A percentile compares a stretch with the other conserved stretches of the same genome.
These are phyloP conservation scores for Irpex sp. DNA, from an alignment of 1,284 basidiomycete species.

Conservation along the genomic window DNA sequence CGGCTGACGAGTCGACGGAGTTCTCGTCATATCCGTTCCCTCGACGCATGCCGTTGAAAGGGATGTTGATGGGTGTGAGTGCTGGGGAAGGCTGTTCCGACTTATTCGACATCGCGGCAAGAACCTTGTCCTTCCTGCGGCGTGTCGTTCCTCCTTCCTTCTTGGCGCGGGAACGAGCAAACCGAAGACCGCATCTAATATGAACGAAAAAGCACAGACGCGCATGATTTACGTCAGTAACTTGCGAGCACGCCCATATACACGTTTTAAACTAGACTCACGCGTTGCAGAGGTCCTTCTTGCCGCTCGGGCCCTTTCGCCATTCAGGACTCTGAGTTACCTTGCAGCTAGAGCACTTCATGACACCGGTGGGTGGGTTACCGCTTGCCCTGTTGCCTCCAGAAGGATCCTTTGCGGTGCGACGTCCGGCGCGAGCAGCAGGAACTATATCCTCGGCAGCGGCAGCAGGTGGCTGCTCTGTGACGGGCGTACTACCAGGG, in stretches of 20 bases:
- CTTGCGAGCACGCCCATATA: conserved; percentile 15
- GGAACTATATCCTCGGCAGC: conserved; percentile 51
- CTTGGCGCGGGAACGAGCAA: conserved; percentile 78
- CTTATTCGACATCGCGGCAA: conserved; percentile 32
- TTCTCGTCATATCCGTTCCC: conserved; percentile 44
- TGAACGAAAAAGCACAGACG: conserved; percentile 21
- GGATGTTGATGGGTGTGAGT: conserved; percentile 36
- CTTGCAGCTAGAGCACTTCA: conserved; percentile 81
- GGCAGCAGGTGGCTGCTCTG: conserved; percentile 22
- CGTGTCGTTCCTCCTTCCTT: conserved; percentile 60
- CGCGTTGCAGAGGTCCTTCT: conserved; percentile 94
- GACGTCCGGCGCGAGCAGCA: conserved; percentile 57
- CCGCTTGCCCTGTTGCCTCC: conserved; percentile 33
- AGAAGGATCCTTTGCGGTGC: conserved; percentile 27
- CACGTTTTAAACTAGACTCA: conserved; percentile 39
- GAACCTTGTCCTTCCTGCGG: conserved; percentile 40
- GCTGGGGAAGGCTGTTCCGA: conserved; percentile 33
- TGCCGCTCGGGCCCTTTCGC: conserved; percentile 87
- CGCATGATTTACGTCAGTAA: conserved; percentile 5
- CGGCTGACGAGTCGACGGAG: conserved; percentile 35
- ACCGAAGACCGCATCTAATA: conserved; percentile 73
- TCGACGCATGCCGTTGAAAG: conserved; percentile 31
- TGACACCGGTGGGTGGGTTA: conserved; percentile 70
- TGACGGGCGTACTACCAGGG: conserved; percentile 14
- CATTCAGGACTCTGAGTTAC: conserved; percentile 88